phyloP scores from a whole-genome alignment of 495 filamentous ascomycete species.

The Penicillium herquei region DNA sequence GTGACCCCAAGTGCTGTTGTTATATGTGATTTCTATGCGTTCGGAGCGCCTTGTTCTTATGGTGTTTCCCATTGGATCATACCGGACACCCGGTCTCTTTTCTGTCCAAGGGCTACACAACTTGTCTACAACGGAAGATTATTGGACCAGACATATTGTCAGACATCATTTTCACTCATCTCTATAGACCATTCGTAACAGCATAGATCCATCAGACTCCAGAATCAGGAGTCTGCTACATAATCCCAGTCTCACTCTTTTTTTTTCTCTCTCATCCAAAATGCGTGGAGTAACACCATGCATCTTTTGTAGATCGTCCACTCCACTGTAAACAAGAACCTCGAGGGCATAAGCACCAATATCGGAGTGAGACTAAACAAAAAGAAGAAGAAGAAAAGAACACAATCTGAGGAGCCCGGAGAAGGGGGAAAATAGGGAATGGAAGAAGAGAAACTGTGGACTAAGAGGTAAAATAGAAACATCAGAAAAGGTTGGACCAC shows the following conservation, averaged over 20 bases:
- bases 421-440: conserved; percentile 14
- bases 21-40: not conserved
- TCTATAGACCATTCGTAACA: conserved; percentile 52
- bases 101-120: not conserved
- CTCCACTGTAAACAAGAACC: conserved; percentile 16
- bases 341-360: conserved; percentile 15
- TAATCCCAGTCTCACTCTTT: conserved; percentile 13
- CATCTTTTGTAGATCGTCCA: conserved; percentile 4
- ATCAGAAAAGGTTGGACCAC: conserved; percentile 41
- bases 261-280: conserved; percentile 16
- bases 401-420: conserved; percentile 2
- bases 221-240: conserved; percentile 21
- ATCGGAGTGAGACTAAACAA: conserved; percentile 5
- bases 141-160: conserved; percentile 18
- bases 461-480: conserved; percentile 35
- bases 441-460: conserved; percentile 25
- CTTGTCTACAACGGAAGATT: not conserved
- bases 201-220: conserved; percentile 38
- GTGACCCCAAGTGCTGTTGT: not conserved
- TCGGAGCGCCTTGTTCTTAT: not conserved
- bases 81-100: not conserved
- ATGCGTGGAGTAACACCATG: conserved; percentile 11
- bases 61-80: not conserved
- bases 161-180: conserved; percentile 37
- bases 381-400: conserved; percentile 7